A percentile compares a stretch with the other conserved stretches of the same genome.
Evolutionary conservation across 768 basidiomycete genomes (phyloP).

Genomic region (Mycena crocata): DNA sequence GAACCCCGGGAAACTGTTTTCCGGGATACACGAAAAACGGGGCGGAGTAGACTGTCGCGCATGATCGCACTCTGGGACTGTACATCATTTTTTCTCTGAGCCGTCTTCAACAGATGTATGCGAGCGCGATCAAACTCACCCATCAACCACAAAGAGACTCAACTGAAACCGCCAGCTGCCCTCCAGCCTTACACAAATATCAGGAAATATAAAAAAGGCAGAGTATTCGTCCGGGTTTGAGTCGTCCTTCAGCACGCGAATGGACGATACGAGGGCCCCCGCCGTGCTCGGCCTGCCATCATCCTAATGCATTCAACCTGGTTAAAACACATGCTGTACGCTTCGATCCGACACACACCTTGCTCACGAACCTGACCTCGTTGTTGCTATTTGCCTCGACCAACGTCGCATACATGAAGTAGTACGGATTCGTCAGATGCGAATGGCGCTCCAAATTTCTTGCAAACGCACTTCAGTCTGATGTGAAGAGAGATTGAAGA

Average conservation of each 20-base stretch:
- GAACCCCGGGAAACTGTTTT: constrained; percentile 60
- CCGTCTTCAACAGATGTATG: not conserved
- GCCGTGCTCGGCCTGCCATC: constrained; percentile 32
- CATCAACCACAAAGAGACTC: constrained; percentile 26
- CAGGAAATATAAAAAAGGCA: constrained; percentile 34
- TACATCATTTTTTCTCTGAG: not conserved
- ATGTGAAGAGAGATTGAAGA: not conserved
- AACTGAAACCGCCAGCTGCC: constrained; percentile 35
- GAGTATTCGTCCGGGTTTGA: constrained; percentile 31
- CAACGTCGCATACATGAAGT: constrained; percentile 34
- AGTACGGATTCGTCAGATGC: constrained; percentile 32
- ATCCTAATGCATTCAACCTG: constrained; percentile 1
- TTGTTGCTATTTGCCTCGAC: constrained; percentile 18
- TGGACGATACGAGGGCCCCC: constrained; percentile 30
- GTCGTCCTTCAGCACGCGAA: constrained; percentile 33
- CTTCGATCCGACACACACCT: constrained; percentile 9
- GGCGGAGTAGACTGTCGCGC: constrained; percentile 52
- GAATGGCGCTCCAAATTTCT: not conserved
- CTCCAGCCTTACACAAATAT: constrained; percentile 33
- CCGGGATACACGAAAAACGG: constrained; percentile 60
- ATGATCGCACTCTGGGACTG: constrained; percentile 54
- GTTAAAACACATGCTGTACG: not conserved
- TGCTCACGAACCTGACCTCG: constrained; percentile 30
- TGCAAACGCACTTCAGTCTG: not conserved
- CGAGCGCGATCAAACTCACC: constrained; percentile 6